Evolutionary conservation across 2,329 filamentous ascomycete species (phyloP).

Genomic region (Arthrinium phaeospermum): DNA sequence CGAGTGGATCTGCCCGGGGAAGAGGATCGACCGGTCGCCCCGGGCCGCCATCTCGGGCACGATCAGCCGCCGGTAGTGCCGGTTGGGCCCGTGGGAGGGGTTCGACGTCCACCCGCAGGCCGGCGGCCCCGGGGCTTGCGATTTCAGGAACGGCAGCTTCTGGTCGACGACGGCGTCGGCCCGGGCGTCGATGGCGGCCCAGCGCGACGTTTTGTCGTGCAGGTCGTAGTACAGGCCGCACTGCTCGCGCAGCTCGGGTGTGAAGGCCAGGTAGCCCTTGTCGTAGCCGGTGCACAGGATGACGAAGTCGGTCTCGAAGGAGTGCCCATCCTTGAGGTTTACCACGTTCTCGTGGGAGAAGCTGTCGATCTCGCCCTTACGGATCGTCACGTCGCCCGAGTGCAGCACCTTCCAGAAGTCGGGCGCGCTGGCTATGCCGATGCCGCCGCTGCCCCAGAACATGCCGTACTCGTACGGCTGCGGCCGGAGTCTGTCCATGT

Average conservation of each 20-base stretch:
- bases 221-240: slow-evolving; percentile 19
- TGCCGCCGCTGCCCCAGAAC: slow-evolving; percentile 33
- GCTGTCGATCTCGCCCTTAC: slow-evolving; percentile 26
- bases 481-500: too few species aligned
- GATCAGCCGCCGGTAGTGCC: slow-evolving; percentile 20
- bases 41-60: slow-evolving; percentile 33
- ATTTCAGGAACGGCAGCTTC: not conserved
- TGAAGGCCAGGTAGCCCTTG: slow-evolving; percentile 36
- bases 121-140: too few species aligned
- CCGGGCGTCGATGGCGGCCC: too few species aligned
- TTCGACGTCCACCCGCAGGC: not conserved
- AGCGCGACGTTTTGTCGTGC: too few species aligned
- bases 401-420: slow-evolving; percentile 35
- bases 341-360: slow-evolving; percentile 29
- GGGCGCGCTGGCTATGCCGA: slow-evolving; percentile 30
- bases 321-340: slow-evolving; percentile 27
- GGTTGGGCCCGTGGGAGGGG: slow-evolving; percentile 1
- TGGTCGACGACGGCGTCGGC: too few species aligned
- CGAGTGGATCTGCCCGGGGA: slow-evolving; percentile 34
- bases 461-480: not conserved
- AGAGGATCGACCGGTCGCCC: slow-evolving; percentile 30
- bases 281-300: slow-evolving; percentile 38
- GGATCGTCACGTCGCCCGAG: slow-evolving; percentile 28
- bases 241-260: slow-evolving; percentile 22
- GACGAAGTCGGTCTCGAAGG: slow-evolving; percentile 30